phyloP scores from a whole-genome alignment of 2,329 filamentous ascomycete species.

The Macroventuria anomochaeta region DNA sequence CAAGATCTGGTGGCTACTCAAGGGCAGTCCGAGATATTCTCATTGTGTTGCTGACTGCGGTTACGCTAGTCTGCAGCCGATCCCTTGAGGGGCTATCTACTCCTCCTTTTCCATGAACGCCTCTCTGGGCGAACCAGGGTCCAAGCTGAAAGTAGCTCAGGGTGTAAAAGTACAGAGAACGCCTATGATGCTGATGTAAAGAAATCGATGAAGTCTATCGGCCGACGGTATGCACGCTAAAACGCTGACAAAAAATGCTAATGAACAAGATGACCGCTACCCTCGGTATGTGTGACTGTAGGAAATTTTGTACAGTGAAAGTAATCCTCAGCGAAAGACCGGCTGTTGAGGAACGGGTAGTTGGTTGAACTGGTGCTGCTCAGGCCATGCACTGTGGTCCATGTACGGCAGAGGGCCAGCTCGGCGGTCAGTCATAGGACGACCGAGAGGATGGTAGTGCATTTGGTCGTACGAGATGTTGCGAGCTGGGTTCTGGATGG shows the following conservation, averaged over 20 bases:
- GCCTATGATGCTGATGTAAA: conserved; percentile 29
- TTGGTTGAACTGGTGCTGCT: conserved; percentile 49
- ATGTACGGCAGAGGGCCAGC: conserved; percentile 55
- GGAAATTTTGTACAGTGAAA: conserved; percentile 9
- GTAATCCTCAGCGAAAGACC: conserved; percentile 37
- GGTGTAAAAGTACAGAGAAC: conserved; percentile 22
- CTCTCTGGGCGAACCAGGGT: neutral
- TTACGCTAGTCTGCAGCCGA: neutral
- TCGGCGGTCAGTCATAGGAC: conserved; percentile 54
- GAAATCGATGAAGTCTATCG: conserved; percentile 15
- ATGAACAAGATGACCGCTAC: conserved; percentile 15
- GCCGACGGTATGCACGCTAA: conserved; percentile 47
- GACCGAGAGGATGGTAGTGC: conserved; percentile 59
- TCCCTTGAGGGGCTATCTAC: conserved; percentile 5
- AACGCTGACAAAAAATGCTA: conserved; percentile 38
- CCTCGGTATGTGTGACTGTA: conserved; percentile 18
- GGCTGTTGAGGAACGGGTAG: conserved; percentile 48
- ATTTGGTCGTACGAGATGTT: conserved; percentile 56
- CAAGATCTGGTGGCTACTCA: neutral
- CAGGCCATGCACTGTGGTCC: conserved; percentile 48
- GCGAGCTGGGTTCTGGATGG: conserved; percentile 65
- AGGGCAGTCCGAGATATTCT: neutral
- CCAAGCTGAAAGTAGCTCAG: neutral
- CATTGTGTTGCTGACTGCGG: conserved; percentile 1
- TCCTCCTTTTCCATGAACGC: neutral